Percentiles rank a stretch among this genome's conserved stretches.
phyloP scores from a whole-genome alignment of 805 yeast species.

The Myxozyma udenii region DNA sequence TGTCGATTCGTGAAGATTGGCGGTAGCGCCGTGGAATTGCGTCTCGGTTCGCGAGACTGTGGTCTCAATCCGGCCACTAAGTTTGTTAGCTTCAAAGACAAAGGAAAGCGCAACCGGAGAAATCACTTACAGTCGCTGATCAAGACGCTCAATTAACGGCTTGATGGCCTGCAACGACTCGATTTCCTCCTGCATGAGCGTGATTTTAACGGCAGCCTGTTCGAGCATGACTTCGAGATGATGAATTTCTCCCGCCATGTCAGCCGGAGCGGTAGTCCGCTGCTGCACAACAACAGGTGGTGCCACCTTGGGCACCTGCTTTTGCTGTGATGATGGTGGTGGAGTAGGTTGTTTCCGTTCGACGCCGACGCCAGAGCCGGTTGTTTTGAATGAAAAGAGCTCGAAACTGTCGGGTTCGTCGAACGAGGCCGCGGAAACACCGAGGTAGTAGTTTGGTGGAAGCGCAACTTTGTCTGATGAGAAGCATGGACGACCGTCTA shows the following conservation, averaged over 20 bases:
- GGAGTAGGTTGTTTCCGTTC: background rate
- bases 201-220: background rate
- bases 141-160: conserved; percentile 24
- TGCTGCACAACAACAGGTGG: background rate
- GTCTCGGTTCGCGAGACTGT: conserved; percentile 21
- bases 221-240: background rate
- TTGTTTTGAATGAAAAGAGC: conserved; percentile 19
- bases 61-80: conserved; percentile 24
- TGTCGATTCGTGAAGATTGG: conserved; percentile 27
- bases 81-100: too few relatives aligned
- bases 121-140: conserved; percentile 21
- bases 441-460: conserved; percentile 37
- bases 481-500: conserved; percentile 42
- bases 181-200: conserved; percentile 21
- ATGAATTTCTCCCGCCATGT: background rate
- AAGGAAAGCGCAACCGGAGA: background rate
- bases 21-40: conserved; percentile 30
- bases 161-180: conserved; percentile 16
- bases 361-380: conserved; percentile 17
- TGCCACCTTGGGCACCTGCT: background rate
- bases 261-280: background rate
- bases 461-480: conserved; percentile 36
- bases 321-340: background rate
- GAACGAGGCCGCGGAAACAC: conserved; percentile 37
- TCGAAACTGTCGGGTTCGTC: conserved; percentile 29